Evolutionary conservation across 2,329 filamentous ascomycete genomes (phyloP).

Genomic region (Aspergillus clavatus): DNA sequence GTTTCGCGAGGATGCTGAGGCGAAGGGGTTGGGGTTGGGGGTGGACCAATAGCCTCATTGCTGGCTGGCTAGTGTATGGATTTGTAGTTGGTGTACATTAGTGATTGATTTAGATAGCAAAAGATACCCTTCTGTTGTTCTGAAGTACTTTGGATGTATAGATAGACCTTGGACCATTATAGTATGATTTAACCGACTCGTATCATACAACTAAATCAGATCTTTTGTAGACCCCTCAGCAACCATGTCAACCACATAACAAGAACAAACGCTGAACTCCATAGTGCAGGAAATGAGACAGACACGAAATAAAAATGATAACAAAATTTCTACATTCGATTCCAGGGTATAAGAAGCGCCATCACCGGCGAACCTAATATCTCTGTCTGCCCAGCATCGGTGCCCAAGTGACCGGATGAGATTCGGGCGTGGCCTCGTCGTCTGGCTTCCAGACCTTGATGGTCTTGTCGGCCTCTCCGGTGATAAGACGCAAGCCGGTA

Average conservation of each 20-base stretch:
- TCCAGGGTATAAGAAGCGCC: slow-evolving; percentile 15
- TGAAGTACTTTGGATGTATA: not conserved
- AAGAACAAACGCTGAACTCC: slow-evolving; percentile 28
- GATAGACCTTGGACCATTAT: not conserved
- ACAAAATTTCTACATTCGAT: slow-evolving; percentile 14
- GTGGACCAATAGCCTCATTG: slow-evolving; percentile 27
- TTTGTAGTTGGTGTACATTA: slow-evolving; percentile 1
- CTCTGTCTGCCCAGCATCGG: slow-evolving; percentile 73
- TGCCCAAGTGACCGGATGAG: slow-evolving; percentile 89
- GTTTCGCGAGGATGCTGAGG: slow-evolving; percentile 80
- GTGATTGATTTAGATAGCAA: slow-evolving; percentile 1
- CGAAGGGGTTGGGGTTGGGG: slow-evolving; percentile 69
- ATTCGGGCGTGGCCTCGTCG: slow-evolving; percentile 82
- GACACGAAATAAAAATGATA: slow-evolving; percentile 11
- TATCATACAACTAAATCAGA: slow-evolving; percentile 11
- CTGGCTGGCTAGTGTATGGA: not conserved
- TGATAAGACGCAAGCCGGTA: slow-evolving; percentile 83
- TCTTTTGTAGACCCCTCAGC: slow-evolving; percentile 8
- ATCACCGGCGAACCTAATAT: slow-evolving; percentile 47
- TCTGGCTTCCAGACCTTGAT: slow-evolving; percentile 98
- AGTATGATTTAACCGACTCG: not conserved
- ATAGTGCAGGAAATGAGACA: too few relatives aligned
- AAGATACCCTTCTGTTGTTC: slow-evolving; percentile 5
- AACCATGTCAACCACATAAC: slow-evolving; percentile 6
- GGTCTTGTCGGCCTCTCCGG: slow-evolving; percentile 94